These are phyloP conservation scores for Mycena belliarum DNA, from an alignment of 768 basidiomycete genomes.

Conservation along the genomic window DNA sequence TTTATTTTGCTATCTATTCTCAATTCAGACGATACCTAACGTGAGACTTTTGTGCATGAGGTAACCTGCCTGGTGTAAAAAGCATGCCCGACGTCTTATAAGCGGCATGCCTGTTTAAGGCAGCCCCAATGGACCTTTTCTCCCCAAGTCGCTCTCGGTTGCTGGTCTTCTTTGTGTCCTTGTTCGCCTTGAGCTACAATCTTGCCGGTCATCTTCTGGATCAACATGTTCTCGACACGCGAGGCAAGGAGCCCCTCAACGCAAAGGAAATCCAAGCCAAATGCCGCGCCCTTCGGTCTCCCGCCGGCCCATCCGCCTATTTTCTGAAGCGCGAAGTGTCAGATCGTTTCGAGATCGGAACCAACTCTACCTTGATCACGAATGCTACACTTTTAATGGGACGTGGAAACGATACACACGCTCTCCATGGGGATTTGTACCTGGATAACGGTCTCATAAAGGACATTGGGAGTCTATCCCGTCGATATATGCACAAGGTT, in stretches of 20 bases:
- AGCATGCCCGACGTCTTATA: slow-evolving; percentile 11
- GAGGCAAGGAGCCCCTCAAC: slow-evolving; percentile 22
- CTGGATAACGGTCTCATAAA: slow-evolving; percentile 68
- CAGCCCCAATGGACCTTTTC: slow-evolving; percentile 9
- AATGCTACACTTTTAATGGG: slow-evolving; percentile 74
- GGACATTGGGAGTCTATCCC: slow-evolving; percentile 55
- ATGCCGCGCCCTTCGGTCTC: slow-evolving; percentile 55
- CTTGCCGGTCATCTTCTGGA: slow-evolving; percentile 6
- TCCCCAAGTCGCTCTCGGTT: slow-evolving; percentile 10
- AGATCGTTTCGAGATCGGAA: slow-evolving; percentile 68
- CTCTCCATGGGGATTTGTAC: slow-evolving; percentile 63
- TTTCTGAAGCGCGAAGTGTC: slow-evolving; percentile 50
- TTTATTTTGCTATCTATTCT: not conserved
- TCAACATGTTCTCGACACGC: slow-evolving; percentile 1
- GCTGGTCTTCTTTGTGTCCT: slow-evolving; percentile 12
- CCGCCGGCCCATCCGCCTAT: slow-evolving; percentile 39
- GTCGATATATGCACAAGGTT: slow-evolving; percentile 34
- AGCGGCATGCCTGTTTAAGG: not conserved
- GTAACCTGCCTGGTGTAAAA: slow-evolving; percentile 14
- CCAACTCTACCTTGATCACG: slow-evolving; percentile 64
- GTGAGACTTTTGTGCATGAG: slow-evolving; percentile 16
- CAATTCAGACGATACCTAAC: slow-evolving; percentile 3
- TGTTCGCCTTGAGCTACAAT: slow-evolving; percentile 13
- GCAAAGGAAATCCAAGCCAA: slow-evolving; percentile 38
- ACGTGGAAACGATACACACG: slow-evolving; percentile 51